Evolutionary conservation across 768 basidiomycete genomes (phyloP), one percentile per base, ranked within the genome.

Genomic region (Lactarius deliciosus): DNA sequence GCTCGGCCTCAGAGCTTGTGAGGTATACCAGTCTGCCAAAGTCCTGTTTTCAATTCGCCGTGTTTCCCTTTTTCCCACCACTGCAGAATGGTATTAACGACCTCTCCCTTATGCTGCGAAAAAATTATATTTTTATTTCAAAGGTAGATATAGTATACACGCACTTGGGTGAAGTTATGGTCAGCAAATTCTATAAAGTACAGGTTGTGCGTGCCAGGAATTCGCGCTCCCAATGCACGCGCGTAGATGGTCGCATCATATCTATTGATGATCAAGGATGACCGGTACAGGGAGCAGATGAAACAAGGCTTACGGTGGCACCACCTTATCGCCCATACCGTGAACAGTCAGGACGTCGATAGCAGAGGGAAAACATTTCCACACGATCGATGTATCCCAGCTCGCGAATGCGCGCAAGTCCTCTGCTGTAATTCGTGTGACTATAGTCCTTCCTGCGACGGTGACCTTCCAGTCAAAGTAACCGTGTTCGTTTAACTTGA

Each of bases 321-420:
- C 89, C 28, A 81, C 82, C 50, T 77, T 72, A 70, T 94, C 92
- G 36, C 77, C 77, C 50, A 92, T 76, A n/a, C 92, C 92, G 64
- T 94, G 92, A 57, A 92, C 73, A 3, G 87, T 90, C 55, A 94
- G 77, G n/a, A 89, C 91, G 74, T 92, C 83, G 9, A 81, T 80
- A 2, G 76, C 67, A 16, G 75, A 68, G 28, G 92, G 92, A 72
- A 94, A 93, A 5, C 79, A 74, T 58, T 83, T 82, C 86, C 87
- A 88, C 32, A 92, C 85, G 36, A 87, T 77, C 1, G 84, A 83
- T 13, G 86, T 83, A 72, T 93, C 85, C 84, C 87, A 90, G 25
- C 73, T 78, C 22, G 82, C 80, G 74, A 92, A 92, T 9, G 76
- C 75, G 40, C 86, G 80, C 28, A 93, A 69, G 69, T 91, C 87